A percentile compares a stretch with the other conserved stretches of the same genome.
phyloP scores from a whole-genome alignment of 257 asterid species.

The Capsicum pubescens region DNA sequence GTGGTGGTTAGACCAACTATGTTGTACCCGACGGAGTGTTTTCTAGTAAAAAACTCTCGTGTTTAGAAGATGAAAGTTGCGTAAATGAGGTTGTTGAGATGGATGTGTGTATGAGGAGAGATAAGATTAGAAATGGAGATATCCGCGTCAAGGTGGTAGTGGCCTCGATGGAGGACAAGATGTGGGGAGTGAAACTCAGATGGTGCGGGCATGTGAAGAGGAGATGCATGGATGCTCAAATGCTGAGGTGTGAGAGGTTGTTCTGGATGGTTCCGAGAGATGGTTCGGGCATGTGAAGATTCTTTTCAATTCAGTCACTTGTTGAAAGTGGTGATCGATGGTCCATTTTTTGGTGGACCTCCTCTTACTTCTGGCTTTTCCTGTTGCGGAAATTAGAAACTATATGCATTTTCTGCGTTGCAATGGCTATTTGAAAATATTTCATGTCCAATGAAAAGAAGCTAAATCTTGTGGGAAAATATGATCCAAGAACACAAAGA shows the following conservation, averaged over 20 bases:
- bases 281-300: not conserved
- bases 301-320: not conserved
- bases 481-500: too few species aligned
- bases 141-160: not conserved
- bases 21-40: not conserved
- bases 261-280: not conserved
- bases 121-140: not conserved
- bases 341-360: not conserved
- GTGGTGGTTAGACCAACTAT: not conserved
- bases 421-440: not conserved
- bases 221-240: not conserved
- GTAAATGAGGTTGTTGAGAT: not conserved
- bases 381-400: not conserved
- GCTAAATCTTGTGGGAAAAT: too few species aligned
- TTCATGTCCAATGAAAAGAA: not conserved
- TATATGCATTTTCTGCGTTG: not conserved
- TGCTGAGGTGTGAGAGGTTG: not conserved
- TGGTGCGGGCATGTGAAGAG: not conserved
- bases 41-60: not conserved
- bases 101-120: not conserved
- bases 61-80: not conserved
- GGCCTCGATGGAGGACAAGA: not conserved
- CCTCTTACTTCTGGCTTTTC: not conserved
- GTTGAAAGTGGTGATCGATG: not conserved
- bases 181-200: not conserved